phyloP scores from a whole-genome alignment of 495 filamentous ascomycete genomes.

The Penicillium parvum region DNA sequence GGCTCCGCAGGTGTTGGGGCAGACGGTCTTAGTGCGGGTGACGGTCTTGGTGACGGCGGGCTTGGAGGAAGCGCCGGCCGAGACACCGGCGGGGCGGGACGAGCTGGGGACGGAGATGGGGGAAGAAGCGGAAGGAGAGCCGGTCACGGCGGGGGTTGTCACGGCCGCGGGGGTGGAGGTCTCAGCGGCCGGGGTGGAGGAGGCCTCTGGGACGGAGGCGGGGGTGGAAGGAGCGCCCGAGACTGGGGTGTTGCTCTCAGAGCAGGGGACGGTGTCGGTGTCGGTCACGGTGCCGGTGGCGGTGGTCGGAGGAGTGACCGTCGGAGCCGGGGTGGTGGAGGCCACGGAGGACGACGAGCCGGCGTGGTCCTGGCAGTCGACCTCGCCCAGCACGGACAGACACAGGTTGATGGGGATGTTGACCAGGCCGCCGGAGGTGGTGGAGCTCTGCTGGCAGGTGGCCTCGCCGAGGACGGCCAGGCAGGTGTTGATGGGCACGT shows the following conservation, averaged over 20 bases:
- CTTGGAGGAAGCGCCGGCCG: background rate
- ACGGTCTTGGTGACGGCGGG: slow-evolving; percentile 2
- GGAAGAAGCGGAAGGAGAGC: background rate
- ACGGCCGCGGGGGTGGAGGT: background rate
- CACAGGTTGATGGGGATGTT: slow-evolving; percentile 29
- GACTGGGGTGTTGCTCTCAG: too few relatives aligned
- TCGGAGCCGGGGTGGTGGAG: background rate
- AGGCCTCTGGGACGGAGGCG: slow-evolving; percentile 1
- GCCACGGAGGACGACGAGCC: slow-evolving; percentile 6
- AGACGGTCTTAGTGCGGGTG: slow-evolving; percentile 7
- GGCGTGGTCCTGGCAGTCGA: slow-evolving; percentile 17
- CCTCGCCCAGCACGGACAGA: slow-evolving; percentile 26
- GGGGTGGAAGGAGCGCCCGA: background rate
- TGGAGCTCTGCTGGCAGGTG: slow-evolving; percentile 16
- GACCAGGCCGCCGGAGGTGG: slow-evolving; percentile 16
- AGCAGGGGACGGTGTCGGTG: background rate
- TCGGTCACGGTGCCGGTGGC: background rate
- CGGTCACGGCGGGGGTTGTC: background rate
- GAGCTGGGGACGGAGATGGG: background rate
- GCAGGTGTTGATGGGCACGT: slow-evolving; percentile 29
- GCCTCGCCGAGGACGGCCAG: slow-evolving; percentile 25
- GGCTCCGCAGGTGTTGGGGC: slow-evolving; percentile 4
- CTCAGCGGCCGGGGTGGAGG: background rate
- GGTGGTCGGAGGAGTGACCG: background rate
- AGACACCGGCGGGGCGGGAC: background rate